phyloP scores from a whole-genome alignment of 371 early-diverging fungal species.

The Mortierella sp. region DNA sequence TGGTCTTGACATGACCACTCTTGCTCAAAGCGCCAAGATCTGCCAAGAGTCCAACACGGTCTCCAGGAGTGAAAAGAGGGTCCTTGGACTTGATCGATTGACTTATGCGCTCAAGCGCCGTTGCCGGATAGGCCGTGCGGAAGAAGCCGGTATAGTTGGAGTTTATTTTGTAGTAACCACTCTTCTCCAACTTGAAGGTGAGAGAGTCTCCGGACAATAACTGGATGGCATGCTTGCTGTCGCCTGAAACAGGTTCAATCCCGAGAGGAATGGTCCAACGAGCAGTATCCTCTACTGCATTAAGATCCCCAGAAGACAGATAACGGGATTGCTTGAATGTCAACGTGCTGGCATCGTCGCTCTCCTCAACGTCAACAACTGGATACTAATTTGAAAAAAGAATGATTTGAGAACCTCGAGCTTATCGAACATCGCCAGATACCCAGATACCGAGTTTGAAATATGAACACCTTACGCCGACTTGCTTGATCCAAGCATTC shows the following conservation, averaged over 20 bases:
- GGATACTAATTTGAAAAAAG: slow-evolving; percentile 66
- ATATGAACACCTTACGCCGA: slow-evolving; percentile 68
- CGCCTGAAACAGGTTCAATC: slow-evolving; percentile 55
- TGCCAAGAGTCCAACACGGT: slow-evolving; percentile 79
- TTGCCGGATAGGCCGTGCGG: slow-evolving; percentile 78
- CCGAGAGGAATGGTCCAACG: slow-evolving; percentile 76
- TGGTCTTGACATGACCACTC: slow-evolving; percentile 69
- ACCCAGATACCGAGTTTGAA: too few relatives aligned
- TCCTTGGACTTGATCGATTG: slow-evolving; percentile 64
- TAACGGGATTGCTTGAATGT: slow-evolving; percentile 82
- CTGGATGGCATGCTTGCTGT: slow-evolving; percentile 49
- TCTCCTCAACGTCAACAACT: slow-evolving; percentile 72
- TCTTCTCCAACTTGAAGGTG: slow-evolving; percentile 59
- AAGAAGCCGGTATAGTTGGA: slow-evolving; percentile 72
- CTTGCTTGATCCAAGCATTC: slow-evolving; percentile 86
- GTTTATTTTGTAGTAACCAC: slow-evolving; percentile 68
- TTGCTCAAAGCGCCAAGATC: slow-evolving; percentile 72
- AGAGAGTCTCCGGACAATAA: slow-evolving; percentile 63
- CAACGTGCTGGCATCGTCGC: slow-evolving; percentile 60
- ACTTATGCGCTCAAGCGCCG: slow-evolving; percentile 66
- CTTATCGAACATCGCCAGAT: background rate
- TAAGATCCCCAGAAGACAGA: slow-evolving; percentile 81
- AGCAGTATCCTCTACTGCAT: slow-evolving; percentile 70
- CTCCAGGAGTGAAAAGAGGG: slow-evolving; percentile 69
- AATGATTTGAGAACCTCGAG: background rate